Evolutionary conservation across 345 rosid genomes (phyloP).

Genomic region (Eucalyptus fibrosa): DNA sequence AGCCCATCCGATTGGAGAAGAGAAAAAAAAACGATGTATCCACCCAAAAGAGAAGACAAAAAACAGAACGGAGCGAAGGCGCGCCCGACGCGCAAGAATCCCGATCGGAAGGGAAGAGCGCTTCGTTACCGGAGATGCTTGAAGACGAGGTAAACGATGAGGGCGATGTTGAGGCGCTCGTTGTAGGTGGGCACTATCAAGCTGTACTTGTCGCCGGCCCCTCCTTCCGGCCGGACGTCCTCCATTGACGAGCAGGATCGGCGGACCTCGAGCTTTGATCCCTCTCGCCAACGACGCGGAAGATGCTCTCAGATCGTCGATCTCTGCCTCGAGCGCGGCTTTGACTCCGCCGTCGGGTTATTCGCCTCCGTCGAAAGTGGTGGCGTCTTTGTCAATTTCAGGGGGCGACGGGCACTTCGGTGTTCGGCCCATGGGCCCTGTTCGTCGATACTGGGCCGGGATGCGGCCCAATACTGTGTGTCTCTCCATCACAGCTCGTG

Average conservation of each 20-base stretch:
- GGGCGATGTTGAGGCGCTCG: slow-evolving; percentile 89
- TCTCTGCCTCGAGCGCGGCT: background rate
- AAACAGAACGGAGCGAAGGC: background rate
- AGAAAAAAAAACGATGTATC: background rate
- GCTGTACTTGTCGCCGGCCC: slow-evolving; percentile 51
- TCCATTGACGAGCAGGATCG: background rate
- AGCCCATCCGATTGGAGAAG: background rate
- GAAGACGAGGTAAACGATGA: slow-evolving; percentile 80
- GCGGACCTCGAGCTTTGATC: background rate
- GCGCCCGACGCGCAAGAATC: background rate
- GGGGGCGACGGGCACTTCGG: background rate
- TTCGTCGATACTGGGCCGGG: background rate
- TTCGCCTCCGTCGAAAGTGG: background rate
- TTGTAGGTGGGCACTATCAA: slow-evolving; percentile 86
- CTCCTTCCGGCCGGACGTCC: background rate
- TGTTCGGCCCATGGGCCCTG: background rate
- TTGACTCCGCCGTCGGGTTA: background rate
- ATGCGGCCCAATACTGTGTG: background rate
- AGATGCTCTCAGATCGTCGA: background rate
- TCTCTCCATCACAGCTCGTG: background rate
- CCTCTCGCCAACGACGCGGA: background rate
- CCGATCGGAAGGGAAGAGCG: background rate
- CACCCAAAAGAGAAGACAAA: background rate
- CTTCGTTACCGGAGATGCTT: slow-evolving; percentile 57
- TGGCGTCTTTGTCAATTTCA: background rate